Evolutionary conservation across 306 rosid species (phyloP).

Genomic region (Dalbergia cultrata): DNA sequence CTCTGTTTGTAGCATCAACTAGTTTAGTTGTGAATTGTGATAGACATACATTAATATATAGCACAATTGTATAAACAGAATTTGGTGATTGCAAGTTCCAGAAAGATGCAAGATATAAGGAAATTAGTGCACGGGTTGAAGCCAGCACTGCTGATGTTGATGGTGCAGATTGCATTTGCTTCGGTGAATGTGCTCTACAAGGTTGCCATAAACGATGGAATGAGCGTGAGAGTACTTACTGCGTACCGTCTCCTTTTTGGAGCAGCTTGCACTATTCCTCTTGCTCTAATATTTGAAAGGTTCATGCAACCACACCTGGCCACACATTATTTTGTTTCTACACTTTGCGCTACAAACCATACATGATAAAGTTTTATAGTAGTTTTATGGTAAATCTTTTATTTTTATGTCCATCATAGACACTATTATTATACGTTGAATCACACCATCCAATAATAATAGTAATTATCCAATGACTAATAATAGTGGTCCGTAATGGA

Average conservation of each 20-base stretch:
- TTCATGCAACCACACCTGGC: background rate
- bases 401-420: too few relatives aligned
- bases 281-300: constrained; percentile 53
- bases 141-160: constrained; percentile 55
- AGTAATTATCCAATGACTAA: too few relatives aligned
- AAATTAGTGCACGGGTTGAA: constrained; percentile 44
- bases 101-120: constrained; percentile 33
- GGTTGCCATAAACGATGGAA: constrained; percentile 50
- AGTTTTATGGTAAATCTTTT: too few relatives aligned
- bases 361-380: too few relatives aligned
- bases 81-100: too few relatives aligned
- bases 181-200: constrained; percentile 52
- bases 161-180: constrained; percentile 48
- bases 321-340: background rate
- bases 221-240: constrained; percentile 46
- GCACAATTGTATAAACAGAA: background rate
- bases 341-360: too few relatives aligned
- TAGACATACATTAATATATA: background rate
- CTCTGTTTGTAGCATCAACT: constrained; percentile 1
- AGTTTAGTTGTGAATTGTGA: background rate
- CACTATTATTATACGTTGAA: too few relatives aligned
- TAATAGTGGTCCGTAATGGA: too few relatives aligned
- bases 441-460: too few relatives aligned
- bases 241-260: constrained; percentile 67
- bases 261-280: constrained; percentile 51